Base-by-base conservation (phyloP, 495 filamentous ascomycete genomes). In the Aspergillus campestris region DNA sequence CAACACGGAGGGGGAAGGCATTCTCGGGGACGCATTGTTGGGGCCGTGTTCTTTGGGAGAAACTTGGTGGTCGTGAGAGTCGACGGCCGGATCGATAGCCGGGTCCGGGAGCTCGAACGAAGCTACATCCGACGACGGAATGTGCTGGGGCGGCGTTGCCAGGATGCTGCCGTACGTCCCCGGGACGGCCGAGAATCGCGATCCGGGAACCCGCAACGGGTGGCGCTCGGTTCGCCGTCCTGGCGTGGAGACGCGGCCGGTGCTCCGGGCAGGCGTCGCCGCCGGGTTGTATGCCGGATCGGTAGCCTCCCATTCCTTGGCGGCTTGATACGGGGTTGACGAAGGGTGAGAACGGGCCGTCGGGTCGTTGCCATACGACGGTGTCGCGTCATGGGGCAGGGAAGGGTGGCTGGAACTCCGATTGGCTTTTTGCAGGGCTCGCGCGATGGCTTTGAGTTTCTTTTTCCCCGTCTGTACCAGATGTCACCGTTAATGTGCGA, bases 131-230 rank as follows among this genome's bases (percentile, higher is more conserved):
- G 66, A 66, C 18, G 52, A 58, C 11, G 47, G 51, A 10, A 46
- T 41, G 6, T 51, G 44, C 18, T 52, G 49, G n/a, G 80, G 79
- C 0, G 84, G 83, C 9, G 81, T 80, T 3, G 77, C 71, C 5
- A 81, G 64, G 41, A 94, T 85, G 60, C 87, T 91, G 13, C 87
- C 88, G 76, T 92, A 94, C 33, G 65, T 77, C 11, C 67, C 67
- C 34, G 57, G 42, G 0, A 49, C 48, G 7, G 60, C 62, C 0
- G 66, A 65, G 44, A 69, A 67, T 2, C 66, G 66, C 13, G 67
- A 66, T 18, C 62, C 61, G 3, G 65, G 62, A 1, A 59, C 58
- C 15, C 60, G 62, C 31, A 73, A 48, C 24, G 69, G 65, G 46
- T 68, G 69, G 40, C 54, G 61, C 40, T 73, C 62, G 28, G 49